phyloP scores from a whole-genome alignment of 2,329 filamentous ascomycete species.

The Venturiaceae sp. region DNA sequence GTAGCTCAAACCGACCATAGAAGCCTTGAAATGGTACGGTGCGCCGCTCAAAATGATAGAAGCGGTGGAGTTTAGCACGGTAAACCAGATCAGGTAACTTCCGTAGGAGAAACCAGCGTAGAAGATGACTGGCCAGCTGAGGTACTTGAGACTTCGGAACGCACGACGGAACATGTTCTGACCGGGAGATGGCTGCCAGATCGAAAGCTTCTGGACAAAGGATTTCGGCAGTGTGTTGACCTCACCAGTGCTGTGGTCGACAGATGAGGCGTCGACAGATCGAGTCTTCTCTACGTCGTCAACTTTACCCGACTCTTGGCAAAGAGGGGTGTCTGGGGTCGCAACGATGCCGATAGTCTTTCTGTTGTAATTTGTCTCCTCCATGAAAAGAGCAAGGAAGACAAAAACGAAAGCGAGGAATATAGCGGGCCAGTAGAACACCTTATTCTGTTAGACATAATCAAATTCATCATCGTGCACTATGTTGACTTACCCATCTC shows the following conservation, averaged over 20 bases:
- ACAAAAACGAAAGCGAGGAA: constrained; percentile 39
- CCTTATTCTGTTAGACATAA: constrained; percentile 50
- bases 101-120: constrained; percentile 31
- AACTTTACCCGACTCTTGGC: no score
- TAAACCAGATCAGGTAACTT: constrained; percentile 30
- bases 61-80: constrained; percentile 32
- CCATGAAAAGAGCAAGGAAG: constrained; percentile 48
- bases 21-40: constrained; percentile 27
- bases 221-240: no score
- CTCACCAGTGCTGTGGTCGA: no score
- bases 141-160: constrained; percentile 10
- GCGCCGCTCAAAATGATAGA: constrained; percentile 26
- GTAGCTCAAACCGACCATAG: constrained; percentile 28
- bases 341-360: no score
- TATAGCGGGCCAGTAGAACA: constrained; percentile 43
- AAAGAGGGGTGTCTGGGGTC: no score
- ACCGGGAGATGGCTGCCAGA: not conserved
- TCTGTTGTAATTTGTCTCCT: constrained; percentile 48
- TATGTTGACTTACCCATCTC: constrained; percentile 42
- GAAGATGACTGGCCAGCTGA: constrained; percentile 25
- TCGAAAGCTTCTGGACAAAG: no score
- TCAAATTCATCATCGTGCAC: constrained; percentile 36
- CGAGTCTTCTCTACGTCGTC: no score
- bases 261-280: no score
- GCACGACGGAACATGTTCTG: not conserved